Base-by-base conservation (phyloP, 225 moss, liverwort and hornwort genomes). In the Bryum argenteum region DNA sequence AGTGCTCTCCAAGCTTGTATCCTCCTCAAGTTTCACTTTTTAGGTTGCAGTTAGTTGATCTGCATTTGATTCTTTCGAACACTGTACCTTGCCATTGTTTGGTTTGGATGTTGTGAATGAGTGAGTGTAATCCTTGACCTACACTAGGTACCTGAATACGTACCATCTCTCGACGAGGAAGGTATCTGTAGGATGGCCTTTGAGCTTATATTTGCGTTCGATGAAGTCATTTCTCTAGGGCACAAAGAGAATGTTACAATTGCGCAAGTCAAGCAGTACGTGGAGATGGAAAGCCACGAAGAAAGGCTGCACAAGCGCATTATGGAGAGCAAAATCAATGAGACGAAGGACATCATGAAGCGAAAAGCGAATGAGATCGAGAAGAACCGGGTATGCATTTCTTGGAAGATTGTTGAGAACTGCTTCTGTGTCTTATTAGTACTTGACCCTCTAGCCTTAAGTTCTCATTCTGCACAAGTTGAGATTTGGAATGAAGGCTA, bases 1-100 rank as follows among this genome's bases (percentile, higher is more conserved):
- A 68, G 81, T 91, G 37, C 81, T 96, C 57, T 96, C 96, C 28
- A 96, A 96, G 81, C 88, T 96, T 71, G 96, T 96, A 93, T 93
- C 89, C 91, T 80, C 69, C 41, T 55, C 40, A n/a, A 54, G 8
- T 42, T 11, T 3, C 17, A 19, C n/a, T 52, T 53, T 39, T 68
- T 16, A 7, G 16, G 16, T 15, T 48, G 43, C 40, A 8, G 17
- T 69, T 41, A 22, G 54, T 12, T 11, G 20, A 39, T 66, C 5
- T 48, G 10, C 40, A 10, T 1, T 48, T 17, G 48, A 16, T 45
- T 64, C 16, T 64, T 8, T 45, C 6, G 23, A 64, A 1, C n/a
- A 21, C 22, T 24, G 22, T 11, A 20, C 48, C 40, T 33, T 21
- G 18, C 40, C 37, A 40, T 22, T 40, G 22, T 63, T 53, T 15